Evolutionary conservation across 345 rosid genomes (phyloP).

Genomic region (Eucalyptus albens): DNA sequence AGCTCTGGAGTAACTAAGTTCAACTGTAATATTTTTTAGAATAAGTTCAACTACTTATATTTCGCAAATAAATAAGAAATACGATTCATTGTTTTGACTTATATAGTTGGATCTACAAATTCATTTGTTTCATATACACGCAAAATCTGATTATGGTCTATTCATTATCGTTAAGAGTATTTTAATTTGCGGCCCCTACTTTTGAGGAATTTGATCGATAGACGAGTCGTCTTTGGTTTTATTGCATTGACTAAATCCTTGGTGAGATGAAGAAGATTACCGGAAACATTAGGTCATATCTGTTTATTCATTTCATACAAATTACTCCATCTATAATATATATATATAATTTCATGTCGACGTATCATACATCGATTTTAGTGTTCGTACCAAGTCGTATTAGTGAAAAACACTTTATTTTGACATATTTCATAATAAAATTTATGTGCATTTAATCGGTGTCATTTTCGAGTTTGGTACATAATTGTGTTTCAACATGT

Average conservation of each 20-base stretch:
- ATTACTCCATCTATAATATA: neutral
- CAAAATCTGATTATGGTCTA: neutral
- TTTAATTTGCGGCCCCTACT: neutral
- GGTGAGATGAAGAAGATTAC: neutral
- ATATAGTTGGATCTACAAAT: neutral
- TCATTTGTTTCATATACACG: neutral
- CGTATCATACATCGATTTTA: neutral
- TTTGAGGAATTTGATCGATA: neutral
- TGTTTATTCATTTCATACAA: neutral
- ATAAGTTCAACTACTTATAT: too few relatives aligned
- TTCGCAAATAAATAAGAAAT: neutral
- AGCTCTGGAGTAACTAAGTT: neutral
- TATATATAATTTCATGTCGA: neutral
- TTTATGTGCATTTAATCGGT: accelerated
- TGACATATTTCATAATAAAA: too few relatives aligned
- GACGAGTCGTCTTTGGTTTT: neutral
- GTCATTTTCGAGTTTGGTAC: too few relatives aligned
- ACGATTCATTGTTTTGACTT: neutral
- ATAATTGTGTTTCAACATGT: neutral
- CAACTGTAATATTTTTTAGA: neutral
- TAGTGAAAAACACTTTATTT: too few relatives aligned
- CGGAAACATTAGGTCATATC: neutral
- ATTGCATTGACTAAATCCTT: neutral
- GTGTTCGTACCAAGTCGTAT: neutral
- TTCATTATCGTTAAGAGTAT: neutral